phyloP scores from a whole-genome alignment of 352 stramenopile species.

The Phytopythium cucurbitacearum region DNA sequence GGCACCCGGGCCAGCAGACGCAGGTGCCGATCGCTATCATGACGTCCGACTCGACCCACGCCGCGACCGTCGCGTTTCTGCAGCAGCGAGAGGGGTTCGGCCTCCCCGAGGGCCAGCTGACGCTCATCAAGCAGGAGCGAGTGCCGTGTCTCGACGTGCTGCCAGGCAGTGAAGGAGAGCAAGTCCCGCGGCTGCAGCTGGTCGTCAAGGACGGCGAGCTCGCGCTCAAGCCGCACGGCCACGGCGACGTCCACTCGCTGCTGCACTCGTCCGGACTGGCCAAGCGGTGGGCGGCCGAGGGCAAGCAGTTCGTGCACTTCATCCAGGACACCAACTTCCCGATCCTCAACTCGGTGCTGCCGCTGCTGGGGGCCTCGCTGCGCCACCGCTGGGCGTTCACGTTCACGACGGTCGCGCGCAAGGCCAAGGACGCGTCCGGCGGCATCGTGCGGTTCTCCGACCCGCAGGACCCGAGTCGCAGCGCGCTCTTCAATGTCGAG shows the following conservation, averaged over 20 bases:
- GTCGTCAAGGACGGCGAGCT: slow-evolving; percentile 19
- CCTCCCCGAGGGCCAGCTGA: slow-evolving; percentile 89
- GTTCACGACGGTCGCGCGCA: slow-evolving; percentile 91
- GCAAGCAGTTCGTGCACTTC: slow-evolving; percentile 95
- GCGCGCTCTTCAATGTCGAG: slow-evolving; percentile 65
- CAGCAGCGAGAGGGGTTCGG: slow-evolving; percentile 92
- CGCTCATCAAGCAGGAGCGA: slow-evolving; percentile 97
- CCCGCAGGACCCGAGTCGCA: slow-evolving; percentile 10
- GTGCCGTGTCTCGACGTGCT: slow-evolving; percentile 82
- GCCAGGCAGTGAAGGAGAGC: slow-evolving; percentile 25
- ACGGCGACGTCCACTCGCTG: slow-evolving; percentile 97
- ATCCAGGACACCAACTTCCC: slow-evolving; percentile 95
- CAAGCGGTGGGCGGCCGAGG: slow-evolving; percentile 55
- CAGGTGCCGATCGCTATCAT: slow-evolving; percentile 96
- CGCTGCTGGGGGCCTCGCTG: slow-evolving; percentile 86
- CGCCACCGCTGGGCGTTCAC: slow-evolving; percentile 89
- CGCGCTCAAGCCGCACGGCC: slow-evolving; percentile 97
- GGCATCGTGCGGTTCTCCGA: slow-evolving; percentile 54
- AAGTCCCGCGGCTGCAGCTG: slow-evolving; percentile 77
- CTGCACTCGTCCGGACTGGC: slow-evolving; percentile 79
- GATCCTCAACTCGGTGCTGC: slow-evolving; percentile 90
- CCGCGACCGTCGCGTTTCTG: slow-evolving; percentile 87
- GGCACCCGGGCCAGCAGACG: slow-evolving; percentile 10
- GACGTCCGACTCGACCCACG: slow-evolving; percentile 95
- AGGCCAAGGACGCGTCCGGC: slow-evolving; percentile 90